phyloP scores from a whole-genome alignment of 1,284 basidiomycete species.

The Ustilago hordei region DNA sequence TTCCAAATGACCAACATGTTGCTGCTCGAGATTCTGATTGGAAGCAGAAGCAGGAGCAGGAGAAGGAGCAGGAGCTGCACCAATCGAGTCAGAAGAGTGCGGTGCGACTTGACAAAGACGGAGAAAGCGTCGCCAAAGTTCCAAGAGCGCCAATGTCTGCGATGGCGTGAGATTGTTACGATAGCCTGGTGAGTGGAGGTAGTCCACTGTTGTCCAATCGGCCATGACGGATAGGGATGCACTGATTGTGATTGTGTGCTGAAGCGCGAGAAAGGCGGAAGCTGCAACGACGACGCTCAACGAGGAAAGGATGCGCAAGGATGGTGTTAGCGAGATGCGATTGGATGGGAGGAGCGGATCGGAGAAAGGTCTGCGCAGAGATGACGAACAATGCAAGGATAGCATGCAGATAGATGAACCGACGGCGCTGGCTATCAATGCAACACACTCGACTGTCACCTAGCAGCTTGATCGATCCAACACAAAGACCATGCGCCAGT shows the following conservation, averaged over 20 bases:
- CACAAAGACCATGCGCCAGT: too few relatives aligned
- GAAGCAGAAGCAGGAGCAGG: slow-evolving; percentile 32
- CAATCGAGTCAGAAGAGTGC: slow-evolving; percentile 46
- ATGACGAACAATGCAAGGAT: too few relatives aligned
- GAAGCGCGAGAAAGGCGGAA: neutral
- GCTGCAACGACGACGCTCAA: too few relatives aligned
- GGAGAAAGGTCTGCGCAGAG: too few relatives aligned
- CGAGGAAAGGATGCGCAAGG: too few relatives aligned
- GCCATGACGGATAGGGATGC: slow-evolving; percentile 16
- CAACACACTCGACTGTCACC: too few relatives aligned
- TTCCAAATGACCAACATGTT: slow-evolving; percentile 59
- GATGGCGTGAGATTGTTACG: slow-evolving; percentile 55
- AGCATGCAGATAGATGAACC: too few relatives aligned
- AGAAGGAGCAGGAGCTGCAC: slow-evolving; percentile 30
- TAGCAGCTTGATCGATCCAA: too few relatives aligned
- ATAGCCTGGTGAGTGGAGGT: slow-evolving; percentile 50
- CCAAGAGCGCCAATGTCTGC: slow-evolving; percentile 59
- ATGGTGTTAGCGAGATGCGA: too few relatives aligned
- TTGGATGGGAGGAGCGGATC: too few relatives aligned
- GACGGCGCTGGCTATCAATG: too few relatives aligned
- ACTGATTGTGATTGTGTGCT: neutral
- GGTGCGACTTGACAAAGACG: slow-evolving; percentile 55
- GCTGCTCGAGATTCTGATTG: slow-evolving; percentile 13
- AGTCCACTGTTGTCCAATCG: slow-evolving; percentile 37
- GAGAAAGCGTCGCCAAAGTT: slow-evolving; percentile 64